Conservation (phyloP, 345 rosid genomes). For the Sisymbrium altissimum region DNA sequence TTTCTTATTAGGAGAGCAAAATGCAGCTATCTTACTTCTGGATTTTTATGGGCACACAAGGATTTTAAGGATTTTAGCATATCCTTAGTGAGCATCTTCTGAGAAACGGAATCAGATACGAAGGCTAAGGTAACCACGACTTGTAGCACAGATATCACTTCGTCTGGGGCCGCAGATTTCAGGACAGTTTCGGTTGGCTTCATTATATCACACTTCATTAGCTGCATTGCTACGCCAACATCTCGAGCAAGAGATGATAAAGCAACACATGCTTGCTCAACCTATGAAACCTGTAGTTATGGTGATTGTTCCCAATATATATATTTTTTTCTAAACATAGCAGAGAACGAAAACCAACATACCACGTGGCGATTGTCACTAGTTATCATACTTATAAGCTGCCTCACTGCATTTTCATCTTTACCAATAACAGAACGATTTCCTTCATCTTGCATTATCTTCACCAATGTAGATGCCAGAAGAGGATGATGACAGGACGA, state of each 20-base stretch:
- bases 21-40: constrained; percentile 59
- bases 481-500: constrained; percentile 99
- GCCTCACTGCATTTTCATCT: constrained; percentile 99
- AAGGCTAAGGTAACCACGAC: constrained; percentile 87
- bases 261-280: constrained; percentile 95
- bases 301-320: constrained; percentile 25
- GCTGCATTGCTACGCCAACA: constrained; percentile 81
- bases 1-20: constrained; percentile 5
- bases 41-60: constrained; percentile 74
- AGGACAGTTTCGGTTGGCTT: constrained; percentile 86
- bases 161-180: constrained; percentile 69
- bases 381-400: constrained; percentile 98
- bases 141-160: constrained; percentile 84
- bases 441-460: constrained; percentile 95
- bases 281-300: constrained; percentile 49
- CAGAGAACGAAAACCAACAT: constrained; percentile 33
- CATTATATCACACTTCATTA: constrained; percentile 98
- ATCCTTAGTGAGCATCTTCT: constrained; percentile 89
- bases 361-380: constrained; percentile 94
- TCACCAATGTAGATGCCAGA: constrained; percentile 92
- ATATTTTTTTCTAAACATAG: background rate
- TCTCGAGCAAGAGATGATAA: constrained; percentile 93
- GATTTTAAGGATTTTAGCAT: constrained; percentile 73
- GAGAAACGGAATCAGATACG: constrained; percentile 77
- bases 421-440: constrained; percentile 84